A percentile compares a stretch with the other conserved stretches of the same genome.
phyloP scores from a whole-genome alignment of 306 rosid genomes.

The Fagus sylvatica region DNA sequence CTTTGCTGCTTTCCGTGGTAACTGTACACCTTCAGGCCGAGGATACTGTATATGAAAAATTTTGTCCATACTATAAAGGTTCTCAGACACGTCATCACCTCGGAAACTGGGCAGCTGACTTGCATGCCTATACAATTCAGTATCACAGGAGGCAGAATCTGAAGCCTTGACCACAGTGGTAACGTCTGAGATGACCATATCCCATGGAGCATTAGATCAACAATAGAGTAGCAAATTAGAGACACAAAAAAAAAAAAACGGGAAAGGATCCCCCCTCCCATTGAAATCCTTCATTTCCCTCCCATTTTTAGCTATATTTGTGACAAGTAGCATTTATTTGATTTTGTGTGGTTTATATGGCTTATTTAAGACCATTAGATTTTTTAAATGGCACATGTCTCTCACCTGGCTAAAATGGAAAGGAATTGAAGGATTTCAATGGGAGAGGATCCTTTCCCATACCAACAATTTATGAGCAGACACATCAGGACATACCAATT shows the following conservation, averaged over 20 bases:
- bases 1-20: slow-evolving; percentile 60
- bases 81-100: slow-evolving; percentile 41
- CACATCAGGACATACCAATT: not conserved
- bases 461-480: slow-evolving; percentile 7
- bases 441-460: too few species aligned
- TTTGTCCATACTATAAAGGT: slow-evolving; percentile 35
- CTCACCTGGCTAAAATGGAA: too few species aligned
- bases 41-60: slow-evolving; percentile 43
- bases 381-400: too few species aligned
- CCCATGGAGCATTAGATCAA: slow-evolving; percentile 23
- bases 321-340: too few species aligned
- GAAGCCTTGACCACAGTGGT: slow-evolving; percentile 40
- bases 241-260: not conserved
- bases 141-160: slow-evolving; percentile 41
- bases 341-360: too few species aligned
- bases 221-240: not conserved
- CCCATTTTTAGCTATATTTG: too few species aligned
- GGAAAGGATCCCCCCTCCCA: too few species aligned
- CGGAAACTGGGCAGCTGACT: slow-evolving; percentile 38
- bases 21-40: slow-evolving; percentile 40
- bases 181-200: slow-evolving; percentile 48
- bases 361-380: too few species aligned
- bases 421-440: too few species aligned
- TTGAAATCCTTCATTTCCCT: too few species aligned
- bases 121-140: slow-evolving; percentile 44